Conservation (phyloP, 2,329 filamentous ascomycete genomes). For the Hypoxylon sp. region DNA sequence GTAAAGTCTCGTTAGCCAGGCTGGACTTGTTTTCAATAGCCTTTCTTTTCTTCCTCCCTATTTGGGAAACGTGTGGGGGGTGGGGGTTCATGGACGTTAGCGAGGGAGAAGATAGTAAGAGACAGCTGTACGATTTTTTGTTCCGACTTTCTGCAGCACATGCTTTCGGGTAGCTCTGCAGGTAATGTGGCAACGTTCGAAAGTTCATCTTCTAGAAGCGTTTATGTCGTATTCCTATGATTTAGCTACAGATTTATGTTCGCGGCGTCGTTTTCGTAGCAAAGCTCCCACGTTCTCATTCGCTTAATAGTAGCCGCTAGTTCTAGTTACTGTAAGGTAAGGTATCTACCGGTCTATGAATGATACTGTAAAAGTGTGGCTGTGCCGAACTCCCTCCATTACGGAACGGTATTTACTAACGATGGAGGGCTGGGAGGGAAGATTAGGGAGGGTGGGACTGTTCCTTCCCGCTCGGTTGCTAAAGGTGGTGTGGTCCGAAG, state of each 20-base stretch:
- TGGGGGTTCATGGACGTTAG: slow-evolving; percentile 29
- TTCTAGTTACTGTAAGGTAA: slow-evolving; percentile 23
- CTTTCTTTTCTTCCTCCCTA: slow-evolving; percentile 40
- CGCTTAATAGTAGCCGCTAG: slow-evolving; percentile 10
- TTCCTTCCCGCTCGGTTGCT: slow-evolving; percentile 41
- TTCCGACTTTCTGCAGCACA: background rate
- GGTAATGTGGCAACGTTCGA: slow-evolving; percentile 3
- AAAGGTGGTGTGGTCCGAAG: slow-evolving; percentile 13
- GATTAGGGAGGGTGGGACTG: slow-evolving; percentile 26
- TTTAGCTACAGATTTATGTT: slow-evolving; percentile 6
- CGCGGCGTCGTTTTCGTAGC: slow-evolving; percentile 6
- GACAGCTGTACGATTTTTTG: slow-evolving; percentile 13
- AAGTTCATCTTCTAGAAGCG: slow-evolving; percentile 5
- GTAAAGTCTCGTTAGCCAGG: slow-evolving; percentile 2
- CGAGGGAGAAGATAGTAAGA: slow-evolving; percentile 21
- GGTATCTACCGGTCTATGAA: slow-evolving; percentile 35
- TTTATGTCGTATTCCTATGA: slow-evolving; percentile 5
- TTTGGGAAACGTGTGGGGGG: slow-evolving; percentile 42
- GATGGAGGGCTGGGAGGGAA: slow-evolving; percentile 23
- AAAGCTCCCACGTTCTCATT: slow-evolving; percentile 12
- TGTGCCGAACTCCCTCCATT: slow-evolving; percentile 36
- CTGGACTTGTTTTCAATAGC: slow-evolving; percentile 3
- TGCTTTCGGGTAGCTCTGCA: slow-evolving; percentile 11
- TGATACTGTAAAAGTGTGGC: slow-evolving; percentile 32
- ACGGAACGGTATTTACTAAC: slow-evolving; percentile 38